A percentile compares a stretch with the other conserved stretches of the same genome.
These are phyloP conservation scores for Antrodiella citrinella DNA, from an alignment of 768 basidiomycete species.

Conservation along the genomic window DNA sequence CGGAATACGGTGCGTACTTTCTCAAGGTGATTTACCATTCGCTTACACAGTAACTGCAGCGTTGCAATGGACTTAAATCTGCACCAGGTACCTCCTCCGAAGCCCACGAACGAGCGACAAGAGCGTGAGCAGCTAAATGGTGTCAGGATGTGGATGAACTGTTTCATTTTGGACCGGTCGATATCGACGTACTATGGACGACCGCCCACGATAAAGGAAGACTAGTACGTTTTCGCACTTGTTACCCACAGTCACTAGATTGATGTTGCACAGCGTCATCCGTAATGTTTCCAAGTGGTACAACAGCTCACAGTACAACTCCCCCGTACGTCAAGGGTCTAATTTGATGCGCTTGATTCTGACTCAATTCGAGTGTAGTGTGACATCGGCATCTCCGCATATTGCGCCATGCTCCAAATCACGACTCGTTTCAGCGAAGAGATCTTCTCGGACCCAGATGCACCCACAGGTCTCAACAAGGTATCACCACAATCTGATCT, in stretches of 20 bases:
- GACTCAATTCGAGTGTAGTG: too few species aligned
- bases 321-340: conserved; percentile 31
- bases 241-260: neutral
- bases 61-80: conserved; percentile 88
- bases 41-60: too few species aligned
- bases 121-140: conserved; percentile 82
- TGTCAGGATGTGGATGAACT: conserved; percentile 84
- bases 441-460: conserved; percentile 65
- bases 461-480: conserved; percentile 65
- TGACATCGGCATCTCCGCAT: conserved; percentile 69
- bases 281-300: conserved; percentile 73
- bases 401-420: conserved; percentile 61
- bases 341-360: neutral
- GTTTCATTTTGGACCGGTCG: conserved; percentile 83
- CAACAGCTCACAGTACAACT: conserved; percentile 55
- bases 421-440: conserved; percentile 70
- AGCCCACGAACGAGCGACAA: conserved; percentile 65
- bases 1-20: conserved; percentile 82
- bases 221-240: conserved; percentile 41
- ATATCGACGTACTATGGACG: conserved; percentile 87
- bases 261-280: conserved; percentile 42
- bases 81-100: conserved; percentile 67
- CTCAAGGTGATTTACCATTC: too few species aligned
- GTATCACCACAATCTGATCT: too few species aligned
- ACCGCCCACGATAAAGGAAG: conserved; percentile 81